Conservation (phyloP, 2,329 filamentous ascomycete genomes). For the Stagonosporopsis vannaccii region DNA sequence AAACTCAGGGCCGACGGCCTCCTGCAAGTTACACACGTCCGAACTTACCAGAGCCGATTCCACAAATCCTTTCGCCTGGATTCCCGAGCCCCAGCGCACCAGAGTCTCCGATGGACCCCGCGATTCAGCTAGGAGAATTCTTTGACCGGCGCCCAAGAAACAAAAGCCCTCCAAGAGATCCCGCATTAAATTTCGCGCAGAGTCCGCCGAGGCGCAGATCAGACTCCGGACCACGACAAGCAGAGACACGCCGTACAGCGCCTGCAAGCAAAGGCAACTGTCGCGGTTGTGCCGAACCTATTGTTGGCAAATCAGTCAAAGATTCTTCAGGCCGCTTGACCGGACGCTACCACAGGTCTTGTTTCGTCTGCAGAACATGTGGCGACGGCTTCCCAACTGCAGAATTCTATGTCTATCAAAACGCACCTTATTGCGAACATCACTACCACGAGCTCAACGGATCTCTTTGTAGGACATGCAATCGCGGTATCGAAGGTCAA, state of each 20-base stretch:
- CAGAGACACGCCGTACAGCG: conserved; percentile 31
- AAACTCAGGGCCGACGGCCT: conserved; percentile 23
- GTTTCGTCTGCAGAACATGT: conserved; percentile 91
- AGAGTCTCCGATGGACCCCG: conserved; percentile 52
- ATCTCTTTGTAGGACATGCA: conserved; percentile 81
- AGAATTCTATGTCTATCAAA: conserved; percentile 89
- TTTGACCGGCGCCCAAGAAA: conserved; percentile 29
- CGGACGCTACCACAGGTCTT: conserved; percentile 92
- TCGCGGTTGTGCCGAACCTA: conserved; percentile 79
- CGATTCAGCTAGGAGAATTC: conserved; percentile 45
- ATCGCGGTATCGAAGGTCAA: conserved; percentile 87
- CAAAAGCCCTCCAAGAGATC: conserved; percentile 20
- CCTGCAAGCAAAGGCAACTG: conserved; percentile 74
- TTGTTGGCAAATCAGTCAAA: conserved; percentile 90
- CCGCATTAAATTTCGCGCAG: conserved; percentile 20
- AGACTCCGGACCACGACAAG: conserved; percentile 25
- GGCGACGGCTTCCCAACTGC: conserved; percentile 80
- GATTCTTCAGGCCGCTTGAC: conserved; percentile 91
- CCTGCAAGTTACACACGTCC: conserved; percentile 31
- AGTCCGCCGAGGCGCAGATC: conserved; percentile 25
- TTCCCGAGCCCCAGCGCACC: conserved; percentile 31
- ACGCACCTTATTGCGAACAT: conserved; percentile 87
- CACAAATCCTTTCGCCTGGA: conserved; percentile 32
- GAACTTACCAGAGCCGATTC: conserved; percentile 30
- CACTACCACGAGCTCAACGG: conserved; percentile 94